Conservation (phyloP, 495 filamentous ascomycete species). For the Patellaria atrata region DNA sequence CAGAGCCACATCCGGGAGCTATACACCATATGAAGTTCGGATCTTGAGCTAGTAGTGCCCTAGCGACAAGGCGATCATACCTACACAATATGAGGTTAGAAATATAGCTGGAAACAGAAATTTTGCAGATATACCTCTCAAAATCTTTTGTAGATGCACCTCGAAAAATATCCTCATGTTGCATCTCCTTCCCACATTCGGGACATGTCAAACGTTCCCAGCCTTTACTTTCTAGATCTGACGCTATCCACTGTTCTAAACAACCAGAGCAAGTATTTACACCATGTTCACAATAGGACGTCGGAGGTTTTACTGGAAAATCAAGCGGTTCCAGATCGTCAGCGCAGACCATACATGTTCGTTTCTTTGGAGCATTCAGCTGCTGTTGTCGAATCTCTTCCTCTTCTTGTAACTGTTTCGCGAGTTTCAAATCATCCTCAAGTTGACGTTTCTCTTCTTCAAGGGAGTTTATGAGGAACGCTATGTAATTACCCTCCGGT, state of each 20-base stretch:
- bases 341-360: constrained; percentile 16
- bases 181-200: constrained; percentile 1
- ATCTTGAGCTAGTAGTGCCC: constrained; percentile 18
- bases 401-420: too few relatives aligned
- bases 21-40: constrained; percentile 31
- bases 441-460: too few relatives aligned
- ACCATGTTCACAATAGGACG: constrained; percentile 10
- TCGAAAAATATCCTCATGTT: constrained; percentile 12
- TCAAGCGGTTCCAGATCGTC: constrained; percentile 4
- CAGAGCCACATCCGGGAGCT: constrained; percentile 22
- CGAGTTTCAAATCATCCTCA: too few relatives aligned
- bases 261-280: constrained; percentile 10
- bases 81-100: too few relatives aligned
- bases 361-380: too few relatives aligned
- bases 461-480: too few relatives aligned
- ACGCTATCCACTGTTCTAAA: constrained; percentile 10
- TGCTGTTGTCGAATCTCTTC: too few relatives aligned
- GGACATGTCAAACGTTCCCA: constrained; percentile 17
- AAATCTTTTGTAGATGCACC: too few relatives aligned
- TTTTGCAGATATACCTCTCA: too few relatives aligned
- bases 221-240: constrained; percentile 8
- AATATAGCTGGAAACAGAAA: too few relatives aligned
- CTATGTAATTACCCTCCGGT: too few relatives aligned
- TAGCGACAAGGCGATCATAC: constrained; percentile 19
- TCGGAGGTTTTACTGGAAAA: constrained; percentile 6